Evolutionary conservation across 2,329 filamentous ascomycete species (phyloP).

Genomic region (Aspergillus ustus): DNA sequence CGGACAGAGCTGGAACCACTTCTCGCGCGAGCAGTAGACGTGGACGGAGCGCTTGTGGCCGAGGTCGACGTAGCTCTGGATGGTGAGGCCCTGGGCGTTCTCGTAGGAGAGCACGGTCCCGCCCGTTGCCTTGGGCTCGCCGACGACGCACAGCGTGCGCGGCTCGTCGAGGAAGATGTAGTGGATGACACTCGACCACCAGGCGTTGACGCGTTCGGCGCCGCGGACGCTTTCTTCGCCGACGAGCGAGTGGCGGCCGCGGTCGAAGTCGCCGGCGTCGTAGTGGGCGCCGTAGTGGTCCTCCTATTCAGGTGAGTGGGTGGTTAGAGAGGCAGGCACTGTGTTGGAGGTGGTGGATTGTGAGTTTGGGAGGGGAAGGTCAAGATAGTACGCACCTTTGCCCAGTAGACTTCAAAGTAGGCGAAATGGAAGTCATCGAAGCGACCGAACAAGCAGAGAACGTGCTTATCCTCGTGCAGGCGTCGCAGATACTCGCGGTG

Average conservation of each 20-base stretch:
- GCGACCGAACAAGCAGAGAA: slow-evolving; percentile 61
- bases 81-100: slow-evolving; percentile 71
- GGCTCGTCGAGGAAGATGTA: slow-evolving; percentile 65
- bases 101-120: slow-evolving; percentile 74
- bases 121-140: slow-evolving; percentile 73
- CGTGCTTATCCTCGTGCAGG: slow-evolving; percentile 72
- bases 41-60: slow-evolving; percentile 73
- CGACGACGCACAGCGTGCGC: slow-evolving; percentile 58
- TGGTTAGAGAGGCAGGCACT: not conserved
- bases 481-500: slow-evolving; percentile 73
- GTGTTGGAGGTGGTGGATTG: too few species aligned
- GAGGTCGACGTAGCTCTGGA: slow-evolving; percentile 74
- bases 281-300: slow-evolving; percentile 65
- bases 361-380: too few species aligned
- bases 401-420: slow-evolving; percentile 84
- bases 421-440: slow-evolving; percentile 75
- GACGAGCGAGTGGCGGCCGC: slow-evolving; percentile 64
- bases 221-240: slow-evolving; percentile 61
- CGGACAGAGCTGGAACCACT: slow-evolving; percentile 68
- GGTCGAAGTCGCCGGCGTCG: slow-evolving; percentile 60
- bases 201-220: slow-evolving; percentile 60
- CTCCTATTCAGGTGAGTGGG: slow-evolving; percentile 47
- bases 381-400: slow-evolving; percentile 54
- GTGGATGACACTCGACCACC: slow-evolving; percentile 63
- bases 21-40: slow-evolving; percentile 66